Evolutionary conservation across 306 rosid genomes (phyloP).

Genomic region (Trifolium pratense): DNA sequence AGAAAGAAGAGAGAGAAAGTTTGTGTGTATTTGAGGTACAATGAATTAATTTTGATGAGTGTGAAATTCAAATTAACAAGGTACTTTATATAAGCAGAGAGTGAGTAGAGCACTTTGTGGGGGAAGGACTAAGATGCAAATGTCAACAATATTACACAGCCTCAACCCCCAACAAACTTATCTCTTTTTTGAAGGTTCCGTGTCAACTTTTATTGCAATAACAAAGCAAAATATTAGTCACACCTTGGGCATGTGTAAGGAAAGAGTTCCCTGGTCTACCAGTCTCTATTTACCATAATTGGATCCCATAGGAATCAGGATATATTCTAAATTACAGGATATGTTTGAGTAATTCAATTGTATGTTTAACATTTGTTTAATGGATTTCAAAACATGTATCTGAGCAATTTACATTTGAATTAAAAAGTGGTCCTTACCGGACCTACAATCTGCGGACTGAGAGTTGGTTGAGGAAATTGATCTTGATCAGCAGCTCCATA

Average conservation of each 20-base stretch:
- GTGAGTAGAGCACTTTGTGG: constrained; percentile 14
- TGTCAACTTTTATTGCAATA: constrained; percentile 50
- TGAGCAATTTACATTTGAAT: neutral
- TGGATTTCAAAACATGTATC: neutral
- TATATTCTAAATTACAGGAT: neutral
- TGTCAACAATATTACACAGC: constrained; percentile 10
- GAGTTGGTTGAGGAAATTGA: no score
- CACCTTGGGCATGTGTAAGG: constrained; percentile 47
- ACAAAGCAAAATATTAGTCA: constrained; percentile 45
- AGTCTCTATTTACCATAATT: constrained; percentile 10
- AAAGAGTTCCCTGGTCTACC: constrained; percentile 17
- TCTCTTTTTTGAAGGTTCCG: constrained; percentile 32
- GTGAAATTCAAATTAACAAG: constrained; percentile 13
- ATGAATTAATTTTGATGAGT: constrained; percentile 35
- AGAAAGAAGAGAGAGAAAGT: neutral
- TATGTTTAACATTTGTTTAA: neutral
- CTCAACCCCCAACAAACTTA: constrained; percentile 81
- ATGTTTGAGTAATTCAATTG: neutral
- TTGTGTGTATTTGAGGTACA: constrained; percentile 11
- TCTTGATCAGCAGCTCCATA: no score
- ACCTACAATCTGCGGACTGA: no score
- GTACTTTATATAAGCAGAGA: constrained; percentile 45
- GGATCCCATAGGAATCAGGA: neutral
- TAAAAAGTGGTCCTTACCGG: no score
- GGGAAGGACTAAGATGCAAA: constrained; percentile 18